Conservation (phyloP, 345 rosid genomes). For the Citrus medica region DNA sequence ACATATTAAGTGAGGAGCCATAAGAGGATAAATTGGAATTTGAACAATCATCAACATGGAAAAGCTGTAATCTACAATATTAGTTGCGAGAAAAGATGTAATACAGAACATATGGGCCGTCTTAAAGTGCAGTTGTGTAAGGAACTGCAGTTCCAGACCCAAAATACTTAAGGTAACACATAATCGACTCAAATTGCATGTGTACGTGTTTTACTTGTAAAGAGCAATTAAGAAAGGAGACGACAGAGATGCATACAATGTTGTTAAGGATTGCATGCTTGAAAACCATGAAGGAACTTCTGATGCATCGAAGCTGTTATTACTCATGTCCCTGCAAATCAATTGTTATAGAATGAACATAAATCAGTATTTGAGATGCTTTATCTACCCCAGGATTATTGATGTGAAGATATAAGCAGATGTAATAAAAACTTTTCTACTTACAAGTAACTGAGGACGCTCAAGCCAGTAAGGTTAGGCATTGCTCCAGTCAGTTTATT, state of each 20-base stretch:
- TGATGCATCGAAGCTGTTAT: slow-evolving; percentile 53
- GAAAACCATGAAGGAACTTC: slow-evolving; percentile 61
- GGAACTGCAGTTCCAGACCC: too few species aligned
- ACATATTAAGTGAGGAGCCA: not conserved
- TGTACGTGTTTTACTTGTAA: not conserved
- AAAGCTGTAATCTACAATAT: not conserved
- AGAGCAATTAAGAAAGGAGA: not conserved
- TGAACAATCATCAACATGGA: not conserved
- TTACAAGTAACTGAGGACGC: slow-evolving; percentile 59
- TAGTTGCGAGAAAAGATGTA: not conserved
- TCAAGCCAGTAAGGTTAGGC: slow-evolving; percentile 60
- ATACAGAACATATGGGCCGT: not conserved
- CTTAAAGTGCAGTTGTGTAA: not conserved
- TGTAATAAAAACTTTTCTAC: slow-evolving; percentile 14
- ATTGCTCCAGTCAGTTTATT: slow-evolving; percentile 52
- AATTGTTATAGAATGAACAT: not conserved
- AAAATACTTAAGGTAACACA: not conserved
- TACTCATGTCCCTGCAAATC: slow-evolving; percentile 74
- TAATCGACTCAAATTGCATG: too few species aligned
- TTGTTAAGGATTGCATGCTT: slow-evolving; percentile 43
- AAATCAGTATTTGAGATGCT: not conserved
- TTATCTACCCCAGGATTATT: not conserved
- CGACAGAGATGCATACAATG: slow-evolving; percentile 52
- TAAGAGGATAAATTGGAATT: not conserved
- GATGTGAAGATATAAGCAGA: not conserved